phyloP scores from a whole-genome alignment of 1,139 yeast species.

The Hemisphaericaspora subhashii region DNA sequence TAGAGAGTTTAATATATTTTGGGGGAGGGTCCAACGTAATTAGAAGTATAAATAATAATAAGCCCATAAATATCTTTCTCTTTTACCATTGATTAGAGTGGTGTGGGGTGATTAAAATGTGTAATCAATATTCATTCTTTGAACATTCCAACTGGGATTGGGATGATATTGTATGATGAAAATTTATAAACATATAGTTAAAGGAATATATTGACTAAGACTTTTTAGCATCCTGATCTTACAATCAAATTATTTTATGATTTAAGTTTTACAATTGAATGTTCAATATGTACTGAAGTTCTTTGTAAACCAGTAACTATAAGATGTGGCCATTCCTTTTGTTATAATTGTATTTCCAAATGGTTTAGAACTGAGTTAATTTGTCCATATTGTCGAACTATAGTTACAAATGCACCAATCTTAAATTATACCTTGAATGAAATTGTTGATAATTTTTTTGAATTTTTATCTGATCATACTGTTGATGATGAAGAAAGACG shows the following conservation, averaged over 20 bases:
- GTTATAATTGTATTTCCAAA: conserved; percentile 45
- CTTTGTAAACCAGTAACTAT: conserved; percentile 43
- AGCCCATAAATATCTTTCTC: too few relatives aligned
- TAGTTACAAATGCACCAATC: conserved; percentile 40
- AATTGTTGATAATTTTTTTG: conserved; percentile 19
- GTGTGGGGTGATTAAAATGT: not conserved
- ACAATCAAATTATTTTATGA: not conserved
- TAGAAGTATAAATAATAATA: too few relatives aligned
- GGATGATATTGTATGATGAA: not conserved
- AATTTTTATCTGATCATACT: not conserved
- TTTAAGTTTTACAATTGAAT: conserved; percentile 24
- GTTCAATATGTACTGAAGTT: conserved; percentile 42
- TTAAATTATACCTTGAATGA: conserved; percentile 42
- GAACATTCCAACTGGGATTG: not conserved
- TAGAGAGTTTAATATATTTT: too few relatives aligned
- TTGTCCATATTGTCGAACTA: conserved; percentile 55
- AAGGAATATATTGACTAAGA: conserved; percentile 3
- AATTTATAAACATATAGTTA: not conserved
- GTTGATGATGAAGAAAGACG: not conserved
- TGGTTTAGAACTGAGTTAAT: conserved; percentile 50
- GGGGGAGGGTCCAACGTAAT: too few relatives aligned
- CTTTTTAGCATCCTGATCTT: not conserved
- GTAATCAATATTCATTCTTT: not conserved
- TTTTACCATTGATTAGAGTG: too few relatives aligned
- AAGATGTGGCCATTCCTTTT: conserved; percentile 43